phyloP scores from a whole-genome alignment of 768 basidiomycete genomes.

The Mycena leptocephala region DNA sequence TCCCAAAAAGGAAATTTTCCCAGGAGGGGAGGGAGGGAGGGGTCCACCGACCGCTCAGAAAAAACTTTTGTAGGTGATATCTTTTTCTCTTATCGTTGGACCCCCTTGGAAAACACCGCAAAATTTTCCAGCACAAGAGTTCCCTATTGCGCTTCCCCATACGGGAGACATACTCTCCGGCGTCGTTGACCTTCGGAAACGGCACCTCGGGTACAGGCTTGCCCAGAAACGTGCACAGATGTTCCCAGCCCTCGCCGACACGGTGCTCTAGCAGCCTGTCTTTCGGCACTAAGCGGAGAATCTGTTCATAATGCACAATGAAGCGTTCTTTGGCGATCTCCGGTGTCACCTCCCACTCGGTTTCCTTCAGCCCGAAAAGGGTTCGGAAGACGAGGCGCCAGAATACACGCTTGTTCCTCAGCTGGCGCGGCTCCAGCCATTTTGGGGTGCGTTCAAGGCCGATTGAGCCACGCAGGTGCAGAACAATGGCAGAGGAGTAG shows the following conservation, averaged over 20 bases:
- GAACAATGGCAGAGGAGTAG: background rate
- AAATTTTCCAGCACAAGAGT: background rate
- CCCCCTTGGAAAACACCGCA: background rate
- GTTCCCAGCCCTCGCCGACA: conserved; percentile 4
- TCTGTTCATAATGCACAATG: background rate
- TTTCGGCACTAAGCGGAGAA: background rate
- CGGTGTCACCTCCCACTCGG: background rate
- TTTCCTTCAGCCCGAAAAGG: background rate
- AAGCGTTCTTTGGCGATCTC: background rate
- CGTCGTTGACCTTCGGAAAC: conserved; percentile 3
- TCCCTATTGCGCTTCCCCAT: background rate
- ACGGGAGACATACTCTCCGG: background rate
- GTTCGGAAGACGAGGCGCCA: background rate
- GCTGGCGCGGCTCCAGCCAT: background rate
- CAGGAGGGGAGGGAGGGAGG: no score
- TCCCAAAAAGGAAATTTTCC: no score
- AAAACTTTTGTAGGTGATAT: no score
- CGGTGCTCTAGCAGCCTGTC: conserved; percentile 1
- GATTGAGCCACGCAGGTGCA: conserved; percentile 1
- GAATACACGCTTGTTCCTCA: conserved; percentile 1
- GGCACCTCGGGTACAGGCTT: background rate
- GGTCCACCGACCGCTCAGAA: no score
- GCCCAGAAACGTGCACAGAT: conserved; percentile 1
- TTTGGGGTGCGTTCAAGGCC: background rate
- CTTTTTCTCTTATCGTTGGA: no score